These are phyloP conservation scores for Phytophthora capsici DNA, from an alignment of 352 stramenopile genomes.

Conservation along the genomic window DNA sequence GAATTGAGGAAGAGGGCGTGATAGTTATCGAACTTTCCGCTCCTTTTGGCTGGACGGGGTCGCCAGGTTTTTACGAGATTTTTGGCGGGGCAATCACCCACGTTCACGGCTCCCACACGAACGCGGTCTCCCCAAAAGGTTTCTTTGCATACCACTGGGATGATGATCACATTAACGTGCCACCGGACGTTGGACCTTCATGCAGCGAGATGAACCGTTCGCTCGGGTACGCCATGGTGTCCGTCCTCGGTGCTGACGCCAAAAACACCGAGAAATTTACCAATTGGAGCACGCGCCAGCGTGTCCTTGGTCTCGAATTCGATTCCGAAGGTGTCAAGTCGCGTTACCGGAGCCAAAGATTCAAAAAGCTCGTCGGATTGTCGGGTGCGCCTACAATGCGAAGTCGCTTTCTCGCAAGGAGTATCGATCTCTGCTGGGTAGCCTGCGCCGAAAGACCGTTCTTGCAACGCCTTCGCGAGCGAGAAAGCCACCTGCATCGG, in stretches of 20 bases:
- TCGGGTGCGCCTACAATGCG: too few species aligned
- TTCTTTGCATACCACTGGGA: not conserved
- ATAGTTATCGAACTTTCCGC: too few species aligned
- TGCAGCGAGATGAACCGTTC: not conserved
- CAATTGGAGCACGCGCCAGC: slow-evolving; percentile 8
- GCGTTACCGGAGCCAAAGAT: too few species aligned
- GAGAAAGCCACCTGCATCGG: not conserved
- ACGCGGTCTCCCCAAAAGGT: not conserved
- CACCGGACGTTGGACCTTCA: not conserved
- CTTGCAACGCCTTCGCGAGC: slow-evolving; percentile 9
- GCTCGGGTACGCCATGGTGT: too few species aligned
- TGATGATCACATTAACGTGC: slow-evolving; percentile 21
- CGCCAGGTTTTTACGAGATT: too few species aligned
- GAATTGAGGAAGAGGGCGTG: too few species aligned
- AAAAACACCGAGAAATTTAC: slow-evolving; percentile 31
- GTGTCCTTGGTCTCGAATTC: slow-evolving; percentile 14
- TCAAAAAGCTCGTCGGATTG: too few species aligned
- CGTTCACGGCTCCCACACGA: too few species aligned
- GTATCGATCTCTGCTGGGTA: too few species aligned
- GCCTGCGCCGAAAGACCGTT: slow-evolving; percentile 7
- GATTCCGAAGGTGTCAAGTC: not conserved
- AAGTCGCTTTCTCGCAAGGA: too few species aligned
- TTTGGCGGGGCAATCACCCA: too few species aligned
- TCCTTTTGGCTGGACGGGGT: too few species aligned
- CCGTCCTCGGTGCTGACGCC: slow-evolving; percentile 10